Percentiles rank a stretch among this genome's conserved stretches.
phyloP scores from a whole-genome alignment of 2,329 filamentous ascomycete genomes.

The Colletotrichum noveboracense region DNA sequence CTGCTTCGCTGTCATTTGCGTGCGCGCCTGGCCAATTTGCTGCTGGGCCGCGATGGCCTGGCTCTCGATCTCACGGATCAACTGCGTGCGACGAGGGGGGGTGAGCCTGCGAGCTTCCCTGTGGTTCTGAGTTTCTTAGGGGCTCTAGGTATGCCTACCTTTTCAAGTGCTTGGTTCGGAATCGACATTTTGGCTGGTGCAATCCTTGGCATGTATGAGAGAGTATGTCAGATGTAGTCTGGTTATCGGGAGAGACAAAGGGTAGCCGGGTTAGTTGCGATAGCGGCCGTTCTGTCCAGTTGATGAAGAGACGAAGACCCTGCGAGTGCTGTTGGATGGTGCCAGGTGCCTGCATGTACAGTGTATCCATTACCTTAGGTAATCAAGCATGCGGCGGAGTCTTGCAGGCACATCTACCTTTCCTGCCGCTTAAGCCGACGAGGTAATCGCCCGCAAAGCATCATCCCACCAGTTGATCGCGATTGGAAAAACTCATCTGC shows the following conservation, averaged over 20 bases:
- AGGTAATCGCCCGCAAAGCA: neutral
- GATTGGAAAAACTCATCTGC: neutral
- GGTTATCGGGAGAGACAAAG: neutral
- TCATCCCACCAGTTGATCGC: neutral
- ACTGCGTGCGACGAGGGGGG: conserved; percentile 50
- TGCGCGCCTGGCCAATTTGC: conserved; percentile 85
- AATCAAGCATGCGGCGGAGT: neutral
- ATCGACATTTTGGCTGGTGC: conserved; percentile 76
- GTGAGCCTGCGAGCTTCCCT: conserved; percentile 1
- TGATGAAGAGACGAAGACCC: neutral
- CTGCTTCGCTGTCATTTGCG: conserved; percentile 85
- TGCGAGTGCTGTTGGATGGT: neutral
- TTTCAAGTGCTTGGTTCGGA: conserved; percentile 90
- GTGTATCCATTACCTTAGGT: neutral
- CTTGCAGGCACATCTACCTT: neutral
- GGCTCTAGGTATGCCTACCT: conserved; percentile 58
- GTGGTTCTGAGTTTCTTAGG: neutral
- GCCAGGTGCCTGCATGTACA: neutral
- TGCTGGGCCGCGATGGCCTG: conserved; percentile 89
- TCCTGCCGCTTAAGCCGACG: neutral
- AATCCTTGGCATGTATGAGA: neutral
- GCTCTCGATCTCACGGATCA: conserved; percentile 91
- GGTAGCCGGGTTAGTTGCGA: neutral
- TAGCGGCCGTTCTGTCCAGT: neutral
- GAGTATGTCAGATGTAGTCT: neutral